Evolutionary conservation across 768 basidiomycete genomes (phyloP), one percentile per base, ranked within the genome.

Genomic region (Gyrodon lividus): DNA sequence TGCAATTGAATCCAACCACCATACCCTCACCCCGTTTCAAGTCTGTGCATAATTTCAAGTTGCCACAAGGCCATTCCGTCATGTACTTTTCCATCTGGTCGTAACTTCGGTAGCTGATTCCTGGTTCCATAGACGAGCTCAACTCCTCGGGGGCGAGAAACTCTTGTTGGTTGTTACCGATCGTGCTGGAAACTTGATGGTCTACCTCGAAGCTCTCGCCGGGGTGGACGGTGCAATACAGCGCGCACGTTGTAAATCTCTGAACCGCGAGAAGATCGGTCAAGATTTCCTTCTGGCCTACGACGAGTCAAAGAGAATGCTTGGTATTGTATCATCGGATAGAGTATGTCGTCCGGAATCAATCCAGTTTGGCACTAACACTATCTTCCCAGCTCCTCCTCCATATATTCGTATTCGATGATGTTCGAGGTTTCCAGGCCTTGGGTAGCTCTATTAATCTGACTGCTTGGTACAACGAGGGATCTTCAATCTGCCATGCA

Each of bases 251-350:
- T 62, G 67, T 30, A 74, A 74, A 44, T 28, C 17, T 0, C 60
- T 83, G 13, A 69, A 72, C 48, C 71, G 70, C 6, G 74, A 77
- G 50, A 80, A 76, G 58, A 70, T 81, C 13, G 81, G 78, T 0
- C 60, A 69, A 3, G 68, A 75, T 6, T 69, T 72, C 41, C n/a
- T 77, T 7, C 46, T 83, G 4, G 71, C 82, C 0, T 81, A 74
- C 51, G 80, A 84, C 41, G 81, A 84, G 56, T 61, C 68, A 9
- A 79, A 74, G 54, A 73, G 76, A 2, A 72, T 78, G 62, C 57
- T 84, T 17, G 73, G 74, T 0, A 51, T 83, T 0, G 76, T 79
- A 48, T 67, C 74, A 5, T 59, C 70, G 0, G 67, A 66, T 5
- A 80, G 75, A 69, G 80, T 74, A 19, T 2, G 49, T 40, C 0